Evolutionary conservation across 257 asterid genomes (phyloP).

Genomic region (Nicotiana attenuata): DNA sequence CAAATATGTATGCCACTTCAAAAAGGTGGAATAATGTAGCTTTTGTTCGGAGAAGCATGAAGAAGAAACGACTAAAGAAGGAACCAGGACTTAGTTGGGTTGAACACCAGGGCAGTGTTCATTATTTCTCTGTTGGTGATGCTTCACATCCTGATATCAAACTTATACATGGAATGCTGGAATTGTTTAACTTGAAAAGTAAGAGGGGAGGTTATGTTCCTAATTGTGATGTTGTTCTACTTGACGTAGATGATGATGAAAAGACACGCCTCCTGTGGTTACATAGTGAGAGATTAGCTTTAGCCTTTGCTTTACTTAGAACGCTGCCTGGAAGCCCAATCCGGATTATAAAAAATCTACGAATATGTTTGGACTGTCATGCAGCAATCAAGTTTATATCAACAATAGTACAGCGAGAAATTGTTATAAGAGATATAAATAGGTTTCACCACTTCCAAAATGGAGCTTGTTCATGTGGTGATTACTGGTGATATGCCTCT

Average conservation of each 20-base stretch:
- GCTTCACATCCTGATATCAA: slow-evolving; percentile 66
- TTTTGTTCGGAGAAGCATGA: slow-evolving; percentile 68
- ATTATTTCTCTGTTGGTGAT: slow-evolving; percentile 83
- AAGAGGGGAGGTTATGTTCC: slow-evolving; percentile 58
- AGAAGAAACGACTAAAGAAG: slow-evolving; percentile 64
- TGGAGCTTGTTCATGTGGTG: slow-evolving; percentile 82
- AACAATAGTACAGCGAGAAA: slow-evolving; percentile 42
- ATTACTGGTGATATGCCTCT: slow-evolving; percentile 62
- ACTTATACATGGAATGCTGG: slow-evolving; percentile 71
- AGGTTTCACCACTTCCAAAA: slow-evolving; percentile 69
- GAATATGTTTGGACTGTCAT: slow-evolving; percentile 81
- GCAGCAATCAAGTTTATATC: slow-evolving; percentile 60
- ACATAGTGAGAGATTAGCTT: slow-evolving; percentile 88
- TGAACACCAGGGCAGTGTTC: slow-evolving; percentile 66
- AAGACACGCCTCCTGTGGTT: slow-evolving; percentile 79
- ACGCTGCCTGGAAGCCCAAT: slow-evolving; percentile 63
- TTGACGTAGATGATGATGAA: slow-evolving; percentile 88
- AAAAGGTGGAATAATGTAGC: slow-evolving; percentile 77
- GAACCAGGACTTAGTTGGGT: slow-evolving; percentile 98
- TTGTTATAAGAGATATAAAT: slow-evolving; percentile 67
- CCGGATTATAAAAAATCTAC: slow-evolving; percentile 73
- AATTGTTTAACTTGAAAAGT: slow-evolving; percentile 69
- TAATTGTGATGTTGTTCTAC: slow-evolving; percentile 54
- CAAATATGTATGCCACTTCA: slow-evolving; percentile 74
- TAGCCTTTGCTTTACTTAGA: slow-evolving; percentile 73